phyloP scores from a whole-genome alignment of 129 eudicot genomes.

The Tagetes erecta region DNA sequence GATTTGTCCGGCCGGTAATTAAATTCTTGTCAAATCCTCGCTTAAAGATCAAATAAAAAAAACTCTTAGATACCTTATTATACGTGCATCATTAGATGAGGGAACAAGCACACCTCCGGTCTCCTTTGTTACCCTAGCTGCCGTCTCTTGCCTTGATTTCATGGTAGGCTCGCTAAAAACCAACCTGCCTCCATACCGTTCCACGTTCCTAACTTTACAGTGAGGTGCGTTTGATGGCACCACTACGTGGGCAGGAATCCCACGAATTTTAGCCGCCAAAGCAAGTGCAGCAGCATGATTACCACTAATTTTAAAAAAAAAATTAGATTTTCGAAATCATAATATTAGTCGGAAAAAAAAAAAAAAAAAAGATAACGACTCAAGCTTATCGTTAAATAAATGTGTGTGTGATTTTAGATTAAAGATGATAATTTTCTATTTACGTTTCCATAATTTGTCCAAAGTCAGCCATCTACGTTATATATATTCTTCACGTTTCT shows the following conservation, averaged over 20 bases:
- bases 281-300: constrained; percentile 98
- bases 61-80: constrained; percentile 54
- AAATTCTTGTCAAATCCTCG: too few relatives aligned
- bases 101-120: constrained; percentile 91
- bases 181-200: constrained; percentile 89
- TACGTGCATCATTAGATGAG: constrained; percentile 82
- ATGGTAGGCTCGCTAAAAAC: constrained; percentile 80
- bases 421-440: too few relatives aligned
- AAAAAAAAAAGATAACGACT: not conserved
- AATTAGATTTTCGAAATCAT: constrained; percentile 23
- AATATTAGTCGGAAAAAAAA: not conserved
- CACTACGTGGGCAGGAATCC: constrained; percentile 86
- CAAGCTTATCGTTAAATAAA: not conserved
- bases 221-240: constrained; percentile 87
- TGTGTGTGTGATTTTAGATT: too few relatives aligned
- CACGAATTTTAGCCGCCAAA: constrained; percentile 88
- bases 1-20: too few relatives aligned
- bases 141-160: constrained; percentile 78
- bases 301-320: constrained; percentile 54
- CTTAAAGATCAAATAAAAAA: not conserved
- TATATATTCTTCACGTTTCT: too few relatives aligned
- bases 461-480: too few relatives aligned
- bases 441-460: too few relatives aligned
- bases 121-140: constrained; percentile 65
- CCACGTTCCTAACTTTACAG: constrained; percentile 90